Percentiles rank a stretch among this genome's conserved stretches.
These are phyloP conservation scores for Arthrinium puccinioides DNA, from an alignment of 2,329 filamentous ascomycete species.

Conservation along the genomic window DNA sequence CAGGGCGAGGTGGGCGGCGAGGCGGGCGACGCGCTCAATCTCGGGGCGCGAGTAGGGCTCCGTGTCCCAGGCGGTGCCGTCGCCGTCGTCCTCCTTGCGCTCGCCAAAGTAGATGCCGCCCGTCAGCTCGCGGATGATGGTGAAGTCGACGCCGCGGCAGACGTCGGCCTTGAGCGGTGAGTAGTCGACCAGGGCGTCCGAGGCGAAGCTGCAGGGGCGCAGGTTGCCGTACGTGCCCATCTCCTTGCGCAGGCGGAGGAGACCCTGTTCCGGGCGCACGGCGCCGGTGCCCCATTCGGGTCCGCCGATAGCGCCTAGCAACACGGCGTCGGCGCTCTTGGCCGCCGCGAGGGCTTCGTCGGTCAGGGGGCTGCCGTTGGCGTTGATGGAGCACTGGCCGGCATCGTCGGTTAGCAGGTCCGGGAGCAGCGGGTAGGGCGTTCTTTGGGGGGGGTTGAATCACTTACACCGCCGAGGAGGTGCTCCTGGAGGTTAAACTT, in stretches of 20 bases:
- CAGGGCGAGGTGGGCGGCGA: conserved; percentile 75
- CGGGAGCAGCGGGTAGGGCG: conserved; percentile 1
- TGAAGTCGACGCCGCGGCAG: conserved; percentile 83
- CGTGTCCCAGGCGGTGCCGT: conserved; percentile 76
- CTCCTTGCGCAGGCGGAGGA: conserved; percentile 86
- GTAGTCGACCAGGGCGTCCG: conserved; percentile 71
- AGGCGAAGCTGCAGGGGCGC: conserved; percentile 91
- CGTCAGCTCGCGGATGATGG: conserved; percentile 86
- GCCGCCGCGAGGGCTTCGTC: conserved; percentile 76
- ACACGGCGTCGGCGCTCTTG: conserved; percentile 79
- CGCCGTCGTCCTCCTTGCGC: conserved; percentile 70
- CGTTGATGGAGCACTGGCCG: conserved; percentile 77
- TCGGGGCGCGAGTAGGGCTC: conserved; percentile 80
- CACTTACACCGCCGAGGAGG: conserved; percentile 67
- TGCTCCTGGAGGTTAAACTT: conserved; percentile 89
- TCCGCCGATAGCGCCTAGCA: conserved; percentile 92
- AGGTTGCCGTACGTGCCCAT: conserved; percentile 93
- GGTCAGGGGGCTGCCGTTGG: conserved; percentile 69
- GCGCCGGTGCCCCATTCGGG: conserved; percentile 89
- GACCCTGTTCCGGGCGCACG: conserved; percentile 86
- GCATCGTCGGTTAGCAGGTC: not conserved
- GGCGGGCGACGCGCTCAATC: conserved; percentile 79
- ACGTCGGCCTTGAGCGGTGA: conserved; percentile 84
- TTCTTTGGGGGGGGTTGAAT: not conserved
- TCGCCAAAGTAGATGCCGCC: conserved; percentile 95